Evolutionary conservation across 1,284 basidiomycete genomes (phyloP).

Genomic region (Gymnopus androsaceus): DNA sequence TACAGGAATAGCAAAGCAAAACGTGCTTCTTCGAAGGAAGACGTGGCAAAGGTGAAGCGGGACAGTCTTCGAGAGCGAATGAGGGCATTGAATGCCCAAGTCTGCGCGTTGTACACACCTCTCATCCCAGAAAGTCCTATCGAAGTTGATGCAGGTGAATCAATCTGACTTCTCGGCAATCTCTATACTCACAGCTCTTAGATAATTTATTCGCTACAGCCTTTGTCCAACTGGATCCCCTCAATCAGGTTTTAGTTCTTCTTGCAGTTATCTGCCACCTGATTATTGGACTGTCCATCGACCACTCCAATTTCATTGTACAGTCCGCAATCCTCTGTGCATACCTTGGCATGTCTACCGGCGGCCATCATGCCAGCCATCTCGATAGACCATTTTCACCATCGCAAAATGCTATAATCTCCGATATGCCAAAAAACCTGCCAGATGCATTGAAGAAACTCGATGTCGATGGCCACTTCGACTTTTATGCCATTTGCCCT

Average conservation of each 20-base stretch:
- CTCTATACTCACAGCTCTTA: background rate
- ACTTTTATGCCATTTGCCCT: constrained; percentile 22
- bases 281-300: constrained; percentile 6
- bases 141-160: background rate
- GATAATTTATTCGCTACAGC: background rate
- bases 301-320: constrained; percentile 5
- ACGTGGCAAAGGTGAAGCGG: background rate
- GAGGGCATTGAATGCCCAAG: background rate
- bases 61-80: background rate
- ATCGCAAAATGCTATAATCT: constrained; percentile 5
- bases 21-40: background rate
- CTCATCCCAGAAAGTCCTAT: background rate
- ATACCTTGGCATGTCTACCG: constrained; percentile 10
- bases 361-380: background rate
- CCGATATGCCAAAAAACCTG: constrained; percentile 1
- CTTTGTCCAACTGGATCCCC: constrained; percentile 4
- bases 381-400: background rate
- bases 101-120: background rate
- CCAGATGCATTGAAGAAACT: constrained; percentile 14
- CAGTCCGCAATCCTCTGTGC: background rate
- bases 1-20: too few species aligned
- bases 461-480: constrained; percentile 18
- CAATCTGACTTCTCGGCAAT: background rate
- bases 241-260: constrained; percentile 10
- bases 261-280: constrained; percentile 12